Conservation (phyloP, 192 early-diverging fungal genomes). For the Coemansia sp. region DNA sequence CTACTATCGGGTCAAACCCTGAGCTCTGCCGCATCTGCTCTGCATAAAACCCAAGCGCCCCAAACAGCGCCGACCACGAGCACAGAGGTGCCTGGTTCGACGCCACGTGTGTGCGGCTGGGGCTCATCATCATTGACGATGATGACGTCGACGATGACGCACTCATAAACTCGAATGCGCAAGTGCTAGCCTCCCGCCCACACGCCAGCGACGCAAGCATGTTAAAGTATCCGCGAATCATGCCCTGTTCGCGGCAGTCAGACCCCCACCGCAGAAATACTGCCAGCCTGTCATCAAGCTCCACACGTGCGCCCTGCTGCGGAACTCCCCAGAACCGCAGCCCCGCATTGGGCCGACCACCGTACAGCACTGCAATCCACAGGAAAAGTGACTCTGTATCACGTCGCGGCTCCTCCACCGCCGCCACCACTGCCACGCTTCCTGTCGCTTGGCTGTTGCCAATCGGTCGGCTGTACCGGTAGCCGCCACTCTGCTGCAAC, state of each 20-base stretch:
- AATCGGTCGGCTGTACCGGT: constrained; percentile 31
- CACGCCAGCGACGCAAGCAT: constrained; percentile 81
- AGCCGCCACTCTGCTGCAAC: constrained; percentile 22
- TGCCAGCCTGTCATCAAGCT: constrained; percentile 56
- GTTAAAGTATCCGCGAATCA: constrained; percentile 71
- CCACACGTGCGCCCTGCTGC: constrained; percentile 11
- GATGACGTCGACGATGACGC: too few relatives aligned
- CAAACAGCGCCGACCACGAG: constrained; percentile 80
- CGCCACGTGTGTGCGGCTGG: constrained; percentile 32
- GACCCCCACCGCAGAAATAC: constrained; percentile 65
- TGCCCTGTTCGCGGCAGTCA: constrained; percentile 58
- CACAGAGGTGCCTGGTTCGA: constrained; percentile 54
- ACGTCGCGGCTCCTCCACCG: constrained; percentile 33
- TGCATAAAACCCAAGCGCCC: constrained; percentile 68
- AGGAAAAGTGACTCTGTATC: constrained; percentile 71
- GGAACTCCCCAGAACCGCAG: constrained; percentile 63
- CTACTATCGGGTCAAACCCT: constrained; percentile 26
- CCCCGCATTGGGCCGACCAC: constrained; percentile 70
- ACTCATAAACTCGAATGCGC: constrained; percentile 59
- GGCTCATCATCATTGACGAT: constrained; percentile 30
- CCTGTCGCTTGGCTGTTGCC: constrained; percentile 7
- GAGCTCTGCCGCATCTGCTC: constrained; percentile 45
- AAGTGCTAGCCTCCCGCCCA: constrained; percentile 63
- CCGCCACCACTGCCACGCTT: constrained; percentile 12
- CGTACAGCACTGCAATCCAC: constrained; percentile 71